Evolutionary conservation across 2,329 filamentous ascomycete species (phyloP).

Genomic region (Tolypocladium nubicola): DNA sequence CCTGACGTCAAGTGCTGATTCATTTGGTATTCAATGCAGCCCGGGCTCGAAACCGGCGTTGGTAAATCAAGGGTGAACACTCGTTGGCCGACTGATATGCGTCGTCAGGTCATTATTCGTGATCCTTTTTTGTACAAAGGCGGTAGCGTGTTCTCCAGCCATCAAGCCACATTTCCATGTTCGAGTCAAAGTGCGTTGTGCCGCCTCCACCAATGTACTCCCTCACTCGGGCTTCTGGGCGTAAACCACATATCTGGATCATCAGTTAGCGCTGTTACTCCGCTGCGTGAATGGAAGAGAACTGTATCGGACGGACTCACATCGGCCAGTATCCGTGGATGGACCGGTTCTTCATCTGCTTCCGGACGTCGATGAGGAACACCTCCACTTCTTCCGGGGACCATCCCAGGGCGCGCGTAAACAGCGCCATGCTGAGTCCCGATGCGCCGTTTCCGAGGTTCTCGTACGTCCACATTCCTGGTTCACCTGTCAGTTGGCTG

Average conservation of each 20-base stretch:
- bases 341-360: slow-evolving; percentile 20
- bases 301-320: slow-evolving; percentile 12
- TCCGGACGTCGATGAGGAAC: slow-evolving; percentile 20
- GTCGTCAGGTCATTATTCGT: too few relatives aligned
- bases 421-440: slow-evolving; percentile 25
- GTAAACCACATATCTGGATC: slow-evolving; percentile 2
- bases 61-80: too few relatives aligned
- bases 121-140: too few relatives aligned
- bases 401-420: slow-evolving; percentile 27
- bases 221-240: slow-evolving; percentile 2
- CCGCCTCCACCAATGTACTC: not conserved
- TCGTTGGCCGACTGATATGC: too few relatives aligned
- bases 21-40: too few relatives aligned
- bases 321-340: slow-evolving; percentile 28
- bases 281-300: too few relatives aligned
- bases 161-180: too few relatives aligned
- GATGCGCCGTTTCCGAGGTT: slow-evolving; percentile 22
- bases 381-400: slow-evolving; percentile 17
- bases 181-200: too few relatives aligned
- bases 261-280: not conserved
- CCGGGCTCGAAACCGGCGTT: too few relatives aligned
- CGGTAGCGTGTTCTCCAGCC: too few relatives aligned
- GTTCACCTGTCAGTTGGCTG: not conserved
- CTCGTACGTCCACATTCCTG: slow-evolving; percentile 26
- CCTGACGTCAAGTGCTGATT: too few relatives aligned